Conservation (phyloP, 352 stramenopile species). For the Globisporangium viniferum region DNA sequence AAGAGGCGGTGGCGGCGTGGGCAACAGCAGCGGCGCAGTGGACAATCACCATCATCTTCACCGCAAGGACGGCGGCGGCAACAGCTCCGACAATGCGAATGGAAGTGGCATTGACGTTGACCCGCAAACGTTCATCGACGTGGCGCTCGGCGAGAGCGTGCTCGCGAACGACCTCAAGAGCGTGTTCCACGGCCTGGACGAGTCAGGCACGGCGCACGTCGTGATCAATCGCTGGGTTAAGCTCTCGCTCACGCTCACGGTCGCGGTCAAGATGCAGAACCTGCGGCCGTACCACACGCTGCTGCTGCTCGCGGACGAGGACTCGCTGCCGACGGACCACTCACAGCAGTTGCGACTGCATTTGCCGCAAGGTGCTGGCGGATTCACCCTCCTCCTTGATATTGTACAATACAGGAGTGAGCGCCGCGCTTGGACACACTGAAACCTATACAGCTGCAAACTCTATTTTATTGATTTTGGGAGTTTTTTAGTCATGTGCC, state of each 20-base stretch:
- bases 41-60: conserved; percentile 30
- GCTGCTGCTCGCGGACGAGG: conserved; percentile 64
- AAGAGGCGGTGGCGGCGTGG: conserved; percentile 25
- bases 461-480: too few species aligned
- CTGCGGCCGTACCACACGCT: conserved; percentile 85
- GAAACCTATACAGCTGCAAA: too few species aligned
- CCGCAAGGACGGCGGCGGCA: conserved; percentile 29
- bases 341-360: conserved; percentile 65
- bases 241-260: conserved; percentile 76
- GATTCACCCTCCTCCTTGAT: too few species aligned
- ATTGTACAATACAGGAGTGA: too few species aligned
- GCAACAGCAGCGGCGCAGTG: conserved; percentile 14
- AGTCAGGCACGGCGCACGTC: conserved; percentile 70
- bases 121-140: conserved; percentile 80
- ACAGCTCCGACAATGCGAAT: conserved; percentile 18
- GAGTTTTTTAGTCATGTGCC: too few species aligned
- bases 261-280: conserved; percentile 50
- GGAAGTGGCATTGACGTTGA: conserved; percentile 54
- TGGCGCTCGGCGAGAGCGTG: conserved; percentile 70
- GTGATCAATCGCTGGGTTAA: conserved; percentile 87
- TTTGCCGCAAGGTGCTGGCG: too few species aligned
- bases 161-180: conserved; percentile 84
- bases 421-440: too few species aligned
- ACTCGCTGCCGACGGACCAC: conserved; percentile 65
- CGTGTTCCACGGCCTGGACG: conserved; percentile 80